Percentiles rank a stretch among this genome's conserved stretches.
These are phyloP conservation scores for Penicillium nucicola DNA, from an alignment of 495 filamentous ascomycete species.

Conservation along the genomic window DNA sequence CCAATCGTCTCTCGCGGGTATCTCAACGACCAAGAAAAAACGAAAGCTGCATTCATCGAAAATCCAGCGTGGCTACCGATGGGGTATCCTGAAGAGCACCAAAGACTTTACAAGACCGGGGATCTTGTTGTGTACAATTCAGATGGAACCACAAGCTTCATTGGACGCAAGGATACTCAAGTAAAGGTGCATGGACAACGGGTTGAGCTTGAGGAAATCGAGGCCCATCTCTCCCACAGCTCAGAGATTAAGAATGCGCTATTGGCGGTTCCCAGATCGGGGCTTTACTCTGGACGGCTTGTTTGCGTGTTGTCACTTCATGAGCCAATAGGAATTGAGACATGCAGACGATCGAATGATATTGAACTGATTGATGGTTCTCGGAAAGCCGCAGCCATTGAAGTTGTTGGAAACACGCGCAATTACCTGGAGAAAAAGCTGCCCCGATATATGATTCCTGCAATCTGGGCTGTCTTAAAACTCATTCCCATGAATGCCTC, in stretches of 20 bases:
- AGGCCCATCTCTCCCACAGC: constrained; percentile 6
- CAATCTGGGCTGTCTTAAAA: background rate
- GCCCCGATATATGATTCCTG: background rate
- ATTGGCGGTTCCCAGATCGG: background rate
- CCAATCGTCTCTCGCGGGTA: constrained; percentile 39
- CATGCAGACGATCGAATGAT: background rate
- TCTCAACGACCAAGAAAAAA: constrained; percentile 31
- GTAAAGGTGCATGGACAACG: constrained; percentile 35
- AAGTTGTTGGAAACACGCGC: background rate
- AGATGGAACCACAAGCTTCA: constrained; percentile 37
- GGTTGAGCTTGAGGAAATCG: constrained; percentile 34
- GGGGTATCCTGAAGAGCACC: background rate
- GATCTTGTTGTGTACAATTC: constrained; percentile 42
- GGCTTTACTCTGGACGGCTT: background rate
- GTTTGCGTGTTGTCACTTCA: background rate
- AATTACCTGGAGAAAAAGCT: background rate
- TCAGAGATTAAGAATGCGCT: background rate
- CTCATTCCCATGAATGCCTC: background rate
- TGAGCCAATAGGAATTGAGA: background rate
- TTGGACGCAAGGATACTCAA: no score
- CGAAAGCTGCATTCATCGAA: constrained; percentile 41
- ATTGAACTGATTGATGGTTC: background rate
- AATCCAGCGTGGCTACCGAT: constrained; percentile 42
- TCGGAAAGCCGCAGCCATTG: background rate
- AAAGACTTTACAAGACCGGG: constrained; percentile 44